Base-by-base conservation (phyloP, 768 basidiomycete genomes). In the Filobasidium floriforme region DNA sequence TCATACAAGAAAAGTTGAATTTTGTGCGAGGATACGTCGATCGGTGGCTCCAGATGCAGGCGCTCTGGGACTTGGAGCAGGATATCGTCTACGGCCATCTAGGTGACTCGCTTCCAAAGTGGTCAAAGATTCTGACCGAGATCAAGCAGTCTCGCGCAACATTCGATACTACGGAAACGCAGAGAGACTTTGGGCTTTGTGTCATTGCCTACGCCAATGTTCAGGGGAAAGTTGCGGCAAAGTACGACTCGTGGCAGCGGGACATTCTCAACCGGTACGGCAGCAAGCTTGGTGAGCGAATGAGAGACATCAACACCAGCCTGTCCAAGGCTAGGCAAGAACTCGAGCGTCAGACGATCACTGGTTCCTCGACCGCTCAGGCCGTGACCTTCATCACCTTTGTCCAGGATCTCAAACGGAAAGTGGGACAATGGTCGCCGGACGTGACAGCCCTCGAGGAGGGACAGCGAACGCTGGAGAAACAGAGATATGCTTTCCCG, bases 381-480 rank as follows among this genome's bases (percentile, higher is more conserved):
- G 92, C 96, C 79, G 96, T 99, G 71, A 89, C 90, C 1, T 96
- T 99, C 80, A 99, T 99, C 80, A 99, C 96, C 28, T 98, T 97
- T 76, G 94, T 99, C 1, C 96, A 99, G 80, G 96, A 98, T 83
- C 84, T 98, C 72, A 98, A 98, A 82, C 88, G 89, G 76, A 96
- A 93, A 82, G 90, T 91, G 64, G 89, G 90, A 81, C 83, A 88
- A 85, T 98, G 96, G 96, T 88, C 87, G 19, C 90, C 92, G 29
- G 89, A 94, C 85, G 92, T 99, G 77, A 92, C 92, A 66, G 85
- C 92, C 49, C 98, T 92, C 75, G 89, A 88, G 44, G 87, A 86
- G 70, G 94, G 96, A 67, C 96, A 99, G 82, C 93, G 94, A 84
- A 93, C 92, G 1, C 84, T 99, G 64, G 93, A 99, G 79, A 85